Evolutionary conservation across 2,329 filamentous ascomycete species (phyloP).

Genomic region (Cladosporium sp.): DNA sequence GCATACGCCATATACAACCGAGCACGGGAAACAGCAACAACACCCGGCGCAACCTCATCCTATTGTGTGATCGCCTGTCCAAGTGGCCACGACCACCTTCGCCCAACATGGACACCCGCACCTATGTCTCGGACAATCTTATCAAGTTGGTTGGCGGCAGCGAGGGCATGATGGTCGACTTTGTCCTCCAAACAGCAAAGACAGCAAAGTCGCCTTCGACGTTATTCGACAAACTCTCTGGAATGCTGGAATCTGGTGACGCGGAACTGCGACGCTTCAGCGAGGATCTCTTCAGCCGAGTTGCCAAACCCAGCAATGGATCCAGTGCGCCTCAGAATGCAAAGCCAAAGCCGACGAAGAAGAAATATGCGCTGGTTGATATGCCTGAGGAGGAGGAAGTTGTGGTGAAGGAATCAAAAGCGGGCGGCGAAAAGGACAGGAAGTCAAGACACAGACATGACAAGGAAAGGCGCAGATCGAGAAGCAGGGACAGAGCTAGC

Average conservation of each 20-base stretch:
- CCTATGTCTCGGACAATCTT: constrained; percentile 51
- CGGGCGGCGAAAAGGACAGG: constrained; percentile 32
- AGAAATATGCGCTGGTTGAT: constrained; percentile 57
- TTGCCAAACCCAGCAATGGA: constrained; percentile 27
- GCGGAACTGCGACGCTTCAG: constrained; percentile 52
- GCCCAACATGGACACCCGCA: constrained; percentile 39
- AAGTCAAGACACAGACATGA: constrained; percentile 44
- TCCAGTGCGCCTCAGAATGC: constrained; percentile 27
- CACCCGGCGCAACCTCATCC: neutral
- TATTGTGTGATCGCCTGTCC: neutral
- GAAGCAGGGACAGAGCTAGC: constrained; percentile 43
- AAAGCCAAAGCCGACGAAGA: constrained; percentile 43
- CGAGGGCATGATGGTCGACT: constrained; percentile 59
- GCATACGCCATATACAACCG: neutral
- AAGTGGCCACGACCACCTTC: constrained; percentile 1
- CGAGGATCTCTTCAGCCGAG: constrained; percentile 47
- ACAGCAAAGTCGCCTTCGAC: constrained; percentile 51
- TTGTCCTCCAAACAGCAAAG: constrained; percentile 57
- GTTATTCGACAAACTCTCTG: constrained; percentile 54
- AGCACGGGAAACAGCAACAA: neutral
- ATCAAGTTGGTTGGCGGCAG: constrained; percentile 58
- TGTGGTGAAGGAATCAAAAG: constrained; percentile 11
- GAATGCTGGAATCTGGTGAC: constrained; percentile 54
- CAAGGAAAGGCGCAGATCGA: constrained; percentile 37
- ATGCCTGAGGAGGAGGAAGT: constrained; percentile 52